These are phyloP conservation scores for Fraxinus cuspidata DNA, from an alignment of 257 asterid species.

Conservation along the genomic window DNA sequence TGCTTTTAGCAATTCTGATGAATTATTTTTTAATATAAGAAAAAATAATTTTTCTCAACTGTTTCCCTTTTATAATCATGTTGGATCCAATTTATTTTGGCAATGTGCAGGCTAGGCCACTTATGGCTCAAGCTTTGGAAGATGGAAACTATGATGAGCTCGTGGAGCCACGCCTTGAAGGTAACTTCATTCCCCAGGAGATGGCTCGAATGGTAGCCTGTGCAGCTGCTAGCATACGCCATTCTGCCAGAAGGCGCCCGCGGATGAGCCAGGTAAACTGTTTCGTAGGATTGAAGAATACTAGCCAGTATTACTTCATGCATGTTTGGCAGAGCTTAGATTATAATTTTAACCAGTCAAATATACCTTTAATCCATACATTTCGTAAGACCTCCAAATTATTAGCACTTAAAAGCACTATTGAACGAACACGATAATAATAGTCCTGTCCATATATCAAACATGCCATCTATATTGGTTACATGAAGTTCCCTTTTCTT, in stretches of 20 bases:
- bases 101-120: slow-evolving; percentile 67
- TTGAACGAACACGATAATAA: too few species aligned
- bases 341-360: too few species aligned
- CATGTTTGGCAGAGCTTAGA: too few species aligned
- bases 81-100: background rate
- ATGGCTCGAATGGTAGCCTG: slow-evolving; percentile 62
- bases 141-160: slow-evolving; percentile 56
- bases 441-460: background rate
- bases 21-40: background rate
- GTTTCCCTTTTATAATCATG: background rate
- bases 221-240: slow-evolving; percentile 80
- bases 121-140: slow-evolving; percentile 58
- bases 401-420: too few species aligned
- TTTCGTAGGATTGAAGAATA: background rate
- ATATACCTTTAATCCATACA: too few species aligned
- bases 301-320: too few species aligned
- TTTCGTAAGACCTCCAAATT: too few species aligned
- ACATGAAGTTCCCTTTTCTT: background rate
- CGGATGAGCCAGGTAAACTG: slow-evolving; percentile 78
- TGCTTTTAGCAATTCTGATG: background rate
- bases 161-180: slow-evolving; percentile 75
- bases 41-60: background rate
- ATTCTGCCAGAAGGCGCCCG: slow-evolving; percentile 91
- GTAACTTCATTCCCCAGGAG: slow-evolving; percentile 45
- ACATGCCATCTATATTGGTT: background rate